Evolutionary conservation across 352 stramenopile species (phyloP).

Genomic region (Globisporangium cederbergense): DNA sequence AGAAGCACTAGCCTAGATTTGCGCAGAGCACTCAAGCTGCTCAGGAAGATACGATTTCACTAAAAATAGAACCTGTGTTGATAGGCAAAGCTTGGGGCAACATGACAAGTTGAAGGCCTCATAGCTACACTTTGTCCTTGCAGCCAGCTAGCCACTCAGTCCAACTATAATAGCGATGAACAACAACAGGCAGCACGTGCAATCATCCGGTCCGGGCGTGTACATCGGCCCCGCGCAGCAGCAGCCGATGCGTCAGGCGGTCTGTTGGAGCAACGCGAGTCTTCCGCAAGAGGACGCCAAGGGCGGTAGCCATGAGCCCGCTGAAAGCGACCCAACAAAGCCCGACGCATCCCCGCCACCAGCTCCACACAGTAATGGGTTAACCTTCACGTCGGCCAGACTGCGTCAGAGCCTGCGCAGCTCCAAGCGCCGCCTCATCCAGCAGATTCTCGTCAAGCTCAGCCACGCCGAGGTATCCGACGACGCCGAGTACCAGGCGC

Average conservation of each 20-base stretch:
- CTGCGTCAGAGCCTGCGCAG: conserved; percentile 36
- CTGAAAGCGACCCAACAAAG: not conserved
- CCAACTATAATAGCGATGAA: not conserved
- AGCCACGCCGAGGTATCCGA: conserved; percentile 35
- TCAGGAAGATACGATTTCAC: not conserved
- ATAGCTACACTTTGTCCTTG: not conserved
- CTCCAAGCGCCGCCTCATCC: conserved; percentile 40
- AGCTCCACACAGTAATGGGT: not conserved
- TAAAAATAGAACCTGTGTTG: not conserved
- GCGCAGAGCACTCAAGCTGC: not conserved
- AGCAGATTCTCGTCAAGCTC: conserved; percentile 43
- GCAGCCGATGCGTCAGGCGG: not conserved
- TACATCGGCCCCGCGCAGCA: conserved; percentile 9
- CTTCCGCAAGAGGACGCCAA: not conserved
- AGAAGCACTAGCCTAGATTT: not conserved
- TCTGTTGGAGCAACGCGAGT: conserved; percentile 17
- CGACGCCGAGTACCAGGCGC: conserved; percentile 34
- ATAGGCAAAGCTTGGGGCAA: not conserved
- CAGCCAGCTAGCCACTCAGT: not conserved
- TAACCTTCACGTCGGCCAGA: conserved; percentile 2
- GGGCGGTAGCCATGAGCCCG: not conserved
- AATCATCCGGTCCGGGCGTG: not conserved
- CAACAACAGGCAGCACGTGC: not conserved
- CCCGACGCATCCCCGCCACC: not conserved
- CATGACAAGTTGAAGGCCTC: not conserved